Conservation (phyloP, 768 basidiomycete genomes). For the Rickenella mellea region DNA sequence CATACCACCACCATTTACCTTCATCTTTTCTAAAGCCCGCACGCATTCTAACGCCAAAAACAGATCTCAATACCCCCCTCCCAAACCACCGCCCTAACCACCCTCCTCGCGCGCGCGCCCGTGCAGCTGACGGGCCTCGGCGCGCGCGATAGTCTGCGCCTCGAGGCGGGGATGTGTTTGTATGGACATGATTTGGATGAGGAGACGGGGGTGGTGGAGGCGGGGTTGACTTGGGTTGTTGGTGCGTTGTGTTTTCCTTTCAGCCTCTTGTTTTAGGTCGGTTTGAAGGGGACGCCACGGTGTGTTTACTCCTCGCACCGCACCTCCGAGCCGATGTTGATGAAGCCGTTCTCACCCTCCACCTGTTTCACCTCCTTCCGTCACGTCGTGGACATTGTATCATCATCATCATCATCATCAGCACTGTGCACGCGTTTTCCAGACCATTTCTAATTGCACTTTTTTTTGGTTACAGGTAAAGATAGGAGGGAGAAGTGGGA, state of each 20-base stretch:
- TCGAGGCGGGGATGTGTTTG: conserved; percentile 95
- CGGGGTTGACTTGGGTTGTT: conserved; percentile 88
- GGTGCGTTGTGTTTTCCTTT: conserved; percentile 36
- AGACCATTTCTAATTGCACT: not conserved
- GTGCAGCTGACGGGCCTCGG: conserved; percentile 87
- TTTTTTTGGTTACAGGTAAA: conserved; percentile 46
- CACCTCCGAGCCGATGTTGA: no score
- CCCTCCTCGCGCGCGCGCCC: conserved; percentile 44
- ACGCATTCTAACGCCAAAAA: no score
- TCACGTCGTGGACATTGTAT: no score
- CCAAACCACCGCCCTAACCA: conserved; percentile 62
- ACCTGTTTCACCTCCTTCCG: no score
- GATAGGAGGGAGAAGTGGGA: conserved; percentile 58
- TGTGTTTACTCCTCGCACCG: no score
- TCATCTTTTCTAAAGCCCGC: no score
- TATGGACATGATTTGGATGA: conserved; percentile 95
- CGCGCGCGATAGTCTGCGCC: conserved; percentile 84
- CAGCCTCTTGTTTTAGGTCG: not conserved
- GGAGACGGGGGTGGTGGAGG: conserved; percentile 78
- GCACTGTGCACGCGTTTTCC: no score
- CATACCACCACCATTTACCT: not conserved
- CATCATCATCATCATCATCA: no score
- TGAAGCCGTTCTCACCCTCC: no score
- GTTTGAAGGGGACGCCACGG: no score
- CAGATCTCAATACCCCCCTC: conserved; percentile 86